These are phyloP conservation scores for Fusarium metavorans DNA, from an alignment of 2,329 filamentous ascomycete genomes.

Conservation along the genomic window DNA sequence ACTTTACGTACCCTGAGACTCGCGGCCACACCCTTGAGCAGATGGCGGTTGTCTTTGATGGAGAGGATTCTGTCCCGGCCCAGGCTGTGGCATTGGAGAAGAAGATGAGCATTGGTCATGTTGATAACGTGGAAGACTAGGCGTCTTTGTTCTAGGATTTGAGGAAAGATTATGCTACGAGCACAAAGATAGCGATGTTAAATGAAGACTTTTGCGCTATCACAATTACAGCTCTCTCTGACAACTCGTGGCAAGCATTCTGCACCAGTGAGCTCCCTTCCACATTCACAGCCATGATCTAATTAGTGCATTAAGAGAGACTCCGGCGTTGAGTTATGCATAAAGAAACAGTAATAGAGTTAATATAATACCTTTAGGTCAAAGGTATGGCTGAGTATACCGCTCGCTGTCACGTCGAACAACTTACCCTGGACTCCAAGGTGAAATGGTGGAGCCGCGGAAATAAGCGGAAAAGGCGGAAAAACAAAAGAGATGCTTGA, in stretches of 20 bases:
- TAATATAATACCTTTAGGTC: neutral
- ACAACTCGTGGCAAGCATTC: no score
- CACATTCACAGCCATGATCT: neutral
- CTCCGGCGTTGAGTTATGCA: neutral
- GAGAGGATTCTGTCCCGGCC: slow-evolving; percentile 20
- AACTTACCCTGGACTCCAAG: neutral
- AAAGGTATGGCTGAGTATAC: neutral
- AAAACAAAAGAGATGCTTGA: neutral
- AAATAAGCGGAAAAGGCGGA: neutral
- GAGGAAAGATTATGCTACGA: neutral
- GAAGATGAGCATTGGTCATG: slow-evolving; percentile 16
- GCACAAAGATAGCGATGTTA: neutral
- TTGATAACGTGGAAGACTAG: neutral
- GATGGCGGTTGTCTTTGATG: slow-evolving; percentile 40
- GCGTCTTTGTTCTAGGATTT: neutral
- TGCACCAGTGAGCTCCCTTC: no score
- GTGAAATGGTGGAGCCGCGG: neutral
- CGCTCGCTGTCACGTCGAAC: neutral
- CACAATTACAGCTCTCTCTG: no score
- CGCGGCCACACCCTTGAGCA: slow-evolving; percentile 44
- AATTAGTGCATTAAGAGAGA: neutral
- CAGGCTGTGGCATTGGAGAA: slow-evolving; percentile 19
- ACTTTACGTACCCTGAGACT: slow-evolving; percentile 49
- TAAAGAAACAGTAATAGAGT: neutral
- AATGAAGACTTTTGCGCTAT: no score